Evolutionary conservation across 1,284 basidiomycete genomes (phyloP), one percentile per base, ranked within the genome.

Genomic region (Boletus calvinii): DNA sequence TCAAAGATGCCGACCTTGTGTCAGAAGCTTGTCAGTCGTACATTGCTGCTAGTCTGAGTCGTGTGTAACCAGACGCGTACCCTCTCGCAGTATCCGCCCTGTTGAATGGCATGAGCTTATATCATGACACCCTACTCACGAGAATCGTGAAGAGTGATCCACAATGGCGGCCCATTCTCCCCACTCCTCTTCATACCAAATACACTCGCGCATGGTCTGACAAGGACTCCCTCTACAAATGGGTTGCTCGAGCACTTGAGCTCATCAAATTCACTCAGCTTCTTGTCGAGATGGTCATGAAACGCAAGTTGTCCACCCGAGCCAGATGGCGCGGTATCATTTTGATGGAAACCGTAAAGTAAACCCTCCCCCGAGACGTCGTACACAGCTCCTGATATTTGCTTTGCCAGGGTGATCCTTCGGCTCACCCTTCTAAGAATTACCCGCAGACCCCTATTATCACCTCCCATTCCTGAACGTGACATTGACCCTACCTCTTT

Each of bases 1-100:
- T 98, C 81, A 93, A 94, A 69, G 95, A 98, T 78, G 92, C 94
- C 49, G 95, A 98, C 70, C 77, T 98, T 53, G 92, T 89, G 50
- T 93, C 90, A 34, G 94, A 95, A 80, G 84, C 89, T 66, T 76
- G 93, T 94, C 62, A 83, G 92, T 88, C 56, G 52, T 58, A 48
- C 22, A 53, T 49, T 12, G 50, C 48, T 49, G 39, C 42, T 58
- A 46, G 31, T 44, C 26, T 35, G 41, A 50, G 40, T 56, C 59
- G 30, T 39, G 45, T 30, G 37, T 68, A 59, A 55, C 55, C 56
- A 52, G 35, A 52, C 18, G n/a, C n/a, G 26, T 47, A 35, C 48
- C 52, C 37, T 52, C 56, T 52, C 56, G 36, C 63, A 91, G 88
- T 91, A 49, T 86, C 87, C 10, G 79, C 87, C 17, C 70, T 79